A percentile compares a stretch with the other conserved stretches of the same genome.
These are phyloP conservation scores for Aspergillus intermedius DNA, from an alignment of 2,329 filamentous ascomycete genomes.

Conservation along the genomic window DNA sequence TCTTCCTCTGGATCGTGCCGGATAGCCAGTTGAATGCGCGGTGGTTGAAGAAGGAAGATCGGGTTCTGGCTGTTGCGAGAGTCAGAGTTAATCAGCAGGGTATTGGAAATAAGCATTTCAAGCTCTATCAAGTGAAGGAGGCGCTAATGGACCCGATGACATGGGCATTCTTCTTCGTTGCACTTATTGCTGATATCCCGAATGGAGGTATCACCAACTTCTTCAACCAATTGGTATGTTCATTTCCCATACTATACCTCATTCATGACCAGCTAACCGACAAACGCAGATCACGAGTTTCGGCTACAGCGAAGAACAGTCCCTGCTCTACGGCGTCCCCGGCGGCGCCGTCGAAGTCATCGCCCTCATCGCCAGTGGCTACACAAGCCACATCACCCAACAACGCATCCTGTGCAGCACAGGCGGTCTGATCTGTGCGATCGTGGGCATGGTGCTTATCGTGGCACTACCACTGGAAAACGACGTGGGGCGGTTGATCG, in stretches of 20 bases:
- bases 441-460: slow-evolving; percentile 60
- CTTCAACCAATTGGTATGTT: slow-evolving; percentile 48
- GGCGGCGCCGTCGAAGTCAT: slow-evolving; percentile 61
- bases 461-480: slow-evolving; percentile 55
- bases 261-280: background rate
- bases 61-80: slow-evolving; percentile 61
- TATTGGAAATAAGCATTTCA: slow-evolving; percentile 64
- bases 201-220: slow-evolving; percentile 57
- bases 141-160: slow-evolving; percentile 53
- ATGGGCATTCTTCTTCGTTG: slow-evolving; percentile 56
- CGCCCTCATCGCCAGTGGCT: slow-evolving; percentile 50
- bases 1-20: slow-evolving; percentile 50
- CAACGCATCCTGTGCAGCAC: slow-evolving; percentile 54
- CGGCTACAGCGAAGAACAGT: slow-evolving; percentile 58
- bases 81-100: slow-evolving; percentile 70
- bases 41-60: slow-evolving; percentile 61
- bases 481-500: slow-evolving; percentile 53
- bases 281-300: slow-evolving; percentile 49
- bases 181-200: slow-evolving; percentile 51
- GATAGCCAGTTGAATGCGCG: slow-evolving; percentile 56
- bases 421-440: slow-evolving; percentile 46
- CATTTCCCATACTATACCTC: background rate
- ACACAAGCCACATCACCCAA: slow-evolving; percentile 50
- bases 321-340: slow-evolving; percentile 59
- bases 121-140: slow-evolving; percentile 58